Percentiles rank a stretch among this genome's conserved stretches.
phyloP scores from a whole-genome alignment of 352 stramenopile genomes.

The Pythium biforme region DNA sequence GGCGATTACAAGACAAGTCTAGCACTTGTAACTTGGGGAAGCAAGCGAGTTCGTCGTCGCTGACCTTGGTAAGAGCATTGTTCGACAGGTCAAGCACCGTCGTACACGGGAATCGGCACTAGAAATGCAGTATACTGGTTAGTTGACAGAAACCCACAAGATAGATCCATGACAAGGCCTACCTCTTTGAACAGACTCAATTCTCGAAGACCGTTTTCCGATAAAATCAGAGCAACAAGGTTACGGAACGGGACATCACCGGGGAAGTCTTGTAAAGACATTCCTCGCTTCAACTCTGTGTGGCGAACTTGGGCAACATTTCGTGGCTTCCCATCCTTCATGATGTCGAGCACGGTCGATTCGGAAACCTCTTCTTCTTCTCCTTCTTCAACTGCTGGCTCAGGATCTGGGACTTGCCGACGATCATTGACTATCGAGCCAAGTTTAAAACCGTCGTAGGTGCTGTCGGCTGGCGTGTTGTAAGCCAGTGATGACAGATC shows the following conservation, averaged over 20 bases:
- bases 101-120: constrained; percentile 63
- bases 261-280: constrained; percentile 52
- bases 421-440: neutral
- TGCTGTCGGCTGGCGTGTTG: neutral
- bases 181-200: constrained; percentile 61
- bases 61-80: constrained; percentile 60
- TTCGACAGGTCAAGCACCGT: constrained; percentile 57
- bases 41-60: constrained; percentile 40
- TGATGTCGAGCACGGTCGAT: constrained; percentile 43
- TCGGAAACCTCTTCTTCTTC: constrained; percentile 43
- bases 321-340: constrained; percentile 54
- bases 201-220: constrained; percentile 50
- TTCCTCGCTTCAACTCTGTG: constrained; percentile 41
- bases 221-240: constrained; percentile 60
- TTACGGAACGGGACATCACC: constrained; percentile 52
- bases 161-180: neutral
- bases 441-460: neutral
- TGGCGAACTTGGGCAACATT: constrained; percentile 53
- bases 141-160: neutral
- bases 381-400: constrained; percentile 14
- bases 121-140: neutral
- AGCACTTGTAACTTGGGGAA: constrained; percentile 72
- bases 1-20: constrained; percentile 55
- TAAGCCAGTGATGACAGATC: constrained; percentile 13
- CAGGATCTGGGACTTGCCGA: neutral